Conservation (phyloP, 495 filamentous ascomycete species). For the Cairneyella variabilis region DNA sequence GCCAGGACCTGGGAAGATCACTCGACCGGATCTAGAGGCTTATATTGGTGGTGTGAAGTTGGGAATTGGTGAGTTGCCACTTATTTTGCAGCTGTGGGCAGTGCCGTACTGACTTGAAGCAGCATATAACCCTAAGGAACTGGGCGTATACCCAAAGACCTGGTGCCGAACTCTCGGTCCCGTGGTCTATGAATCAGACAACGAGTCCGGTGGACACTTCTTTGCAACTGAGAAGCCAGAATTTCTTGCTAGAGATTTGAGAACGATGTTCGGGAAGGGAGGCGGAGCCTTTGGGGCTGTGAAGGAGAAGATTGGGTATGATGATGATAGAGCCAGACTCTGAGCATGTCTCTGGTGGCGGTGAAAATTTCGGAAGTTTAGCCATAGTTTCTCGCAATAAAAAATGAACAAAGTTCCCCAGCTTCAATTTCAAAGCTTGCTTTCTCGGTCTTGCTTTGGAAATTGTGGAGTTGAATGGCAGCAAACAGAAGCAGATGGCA, state of each 20-base stretch:
- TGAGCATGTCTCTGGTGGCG: no score
- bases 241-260: slow-evolving; percentile 20
- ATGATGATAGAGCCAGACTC: slow-evolving; percentile 12
- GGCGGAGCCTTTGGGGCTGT: slow-evolving; percentile 35
- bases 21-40: neutral
- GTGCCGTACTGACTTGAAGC: neutral
- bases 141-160: slow-evolving; percentile 14
- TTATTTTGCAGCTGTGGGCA: neutral
- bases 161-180: slow-evolving; percentile 38
- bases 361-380: no score
- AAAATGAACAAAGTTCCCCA: no score
- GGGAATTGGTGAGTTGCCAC: slow-evolving; percentile 12
- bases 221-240: slow-evolving; percentile 56
- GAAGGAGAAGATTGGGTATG: slow-evolving; percentile 21
- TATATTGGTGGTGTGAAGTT: slow-evolving; percentile 16
- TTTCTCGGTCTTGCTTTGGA: no score
- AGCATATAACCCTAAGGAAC: slow-evolving; percentile 23
- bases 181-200: slow-evolving; percentile 50
- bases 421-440: no score
- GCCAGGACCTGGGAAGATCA: neutral
- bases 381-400: no score
- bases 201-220: slow-evolving; percentile 61
- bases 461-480: no score
- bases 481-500: no score
- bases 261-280: slow-evolving; percentile 38